phyloP scores from a whole-genome alignment of 805 yeast species.

The Candida xyloterini region DNA sequence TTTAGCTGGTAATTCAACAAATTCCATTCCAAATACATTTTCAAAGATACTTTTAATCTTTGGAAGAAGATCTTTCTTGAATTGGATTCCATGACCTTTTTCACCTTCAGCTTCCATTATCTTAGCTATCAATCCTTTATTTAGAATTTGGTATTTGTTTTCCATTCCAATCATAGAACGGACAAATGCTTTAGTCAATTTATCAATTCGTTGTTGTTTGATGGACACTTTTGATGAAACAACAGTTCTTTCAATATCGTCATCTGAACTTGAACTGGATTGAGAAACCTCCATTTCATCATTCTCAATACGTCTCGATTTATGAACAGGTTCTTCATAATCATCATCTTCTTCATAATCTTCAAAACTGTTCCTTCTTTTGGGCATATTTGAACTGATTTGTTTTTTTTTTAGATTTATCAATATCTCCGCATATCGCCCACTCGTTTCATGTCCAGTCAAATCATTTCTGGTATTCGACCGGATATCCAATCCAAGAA shows the following conservation, averaged over 20 bases:
- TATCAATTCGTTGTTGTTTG: constrained; percentile 18
- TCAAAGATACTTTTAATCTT: constrained; percentile 13
- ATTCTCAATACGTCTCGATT: background rate
- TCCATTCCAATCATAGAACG: constrained; percentile 30
- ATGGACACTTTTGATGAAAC: constrained; percentile 5
- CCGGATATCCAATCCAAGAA: constrained; percentile 1
- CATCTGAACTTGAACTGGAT: constrained; percentile 3
- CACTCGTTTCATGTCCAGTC: constrained; percentile 5
- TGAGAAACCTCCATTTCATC: background rate
- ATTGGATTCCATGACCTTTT: constrained; percentile 27
- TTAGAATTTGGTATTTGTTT: constrained; percentile 27
- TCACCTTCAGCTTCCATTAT: constrained; percentile 30
- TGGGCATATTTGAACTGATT: constrained; percentile 2
- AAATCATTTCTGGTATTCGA: background rate
- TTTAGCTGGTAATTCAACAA: constrained; percentile 25
- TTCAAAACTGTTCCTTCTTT: constrained; percentile 7
- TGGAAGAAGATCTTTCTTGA: constrained; percentile 26
- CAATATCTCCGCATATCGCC: background rate
- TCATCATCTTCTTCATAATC: constrained; percentile 10
- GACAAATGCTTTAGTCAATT: constrained; percentile 26
- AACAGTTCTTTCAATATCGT: constrained; percentile 1
- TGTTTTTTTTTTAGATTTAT: background rate
- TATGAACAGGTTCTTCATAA: constrained; percentile 9
- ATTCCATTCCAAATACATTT: constrained; percentile 24
- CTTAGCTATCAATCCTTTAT: constrained; percentile 26